Base-by-base conservation (phyloP, 768 basidiomycete species). In the Dacryopinax primogenitus region DNA sequence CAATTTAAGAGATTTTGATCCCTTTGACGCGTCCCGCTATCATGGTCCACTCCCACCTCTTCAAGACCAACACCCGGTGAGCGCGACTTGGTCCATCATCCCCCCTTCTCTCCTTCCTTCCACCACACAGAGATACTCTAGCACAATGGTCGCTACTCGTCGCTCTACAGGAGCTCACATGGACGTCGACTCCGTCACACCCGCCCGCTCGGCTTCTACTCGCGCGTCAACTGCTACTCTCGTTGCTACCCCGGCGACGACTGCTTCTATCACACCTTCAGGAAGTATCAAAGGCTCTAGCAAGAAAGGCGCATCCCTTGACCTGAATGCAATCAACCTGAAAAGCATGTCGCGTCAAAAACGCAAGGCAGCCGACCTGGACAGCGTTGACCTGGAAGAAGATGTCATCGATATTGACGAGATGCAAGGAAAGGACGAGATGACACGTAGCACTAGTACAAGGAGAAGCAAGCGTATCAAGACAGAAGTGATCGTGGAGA, bases 1-100 rank as follows among this genome's bases (percentile, higher is more conserved):
- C 51, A 58, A 58, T 58, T 23, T 58, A 30, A 58, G 32, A 58
- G n/a, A n/a, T n/a, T 58, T 58, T 58, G 51, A 30, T 58, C 51
- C 51, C 51, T 58, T 58, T 58, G 51, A 58, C 51, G 51, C 51
- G 51, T 58, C 51, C 51, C 26, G 26, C 51, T 32, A 28, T 32
- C 51, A 58, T 58, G 26, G 23, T 44, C 41, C 41, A 3, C 41
- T 44, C 23, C 36, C 36, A 18, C 36, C 41, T 39, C 37, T 39
- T n/a, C 37, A 11, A 11, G 37, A 11, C 37, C 37, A 11, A 11
- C 37, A 11, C 37, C 37, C n/a, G 12, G 12, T 39, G 12, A 11
- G 12, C n/a, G 12, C 37, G 12, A 39, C 37, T 58, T 30, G 26
- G 9, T 30, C 32, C 51, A 28, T 58, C 9, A 3, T 18, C 23